These are phyloP conservation scores for Neofusicoccum cordaticola DNA, from an alignment of 2,329 filamentous ascomycete species.

Conservation along the genomic window DNA sequence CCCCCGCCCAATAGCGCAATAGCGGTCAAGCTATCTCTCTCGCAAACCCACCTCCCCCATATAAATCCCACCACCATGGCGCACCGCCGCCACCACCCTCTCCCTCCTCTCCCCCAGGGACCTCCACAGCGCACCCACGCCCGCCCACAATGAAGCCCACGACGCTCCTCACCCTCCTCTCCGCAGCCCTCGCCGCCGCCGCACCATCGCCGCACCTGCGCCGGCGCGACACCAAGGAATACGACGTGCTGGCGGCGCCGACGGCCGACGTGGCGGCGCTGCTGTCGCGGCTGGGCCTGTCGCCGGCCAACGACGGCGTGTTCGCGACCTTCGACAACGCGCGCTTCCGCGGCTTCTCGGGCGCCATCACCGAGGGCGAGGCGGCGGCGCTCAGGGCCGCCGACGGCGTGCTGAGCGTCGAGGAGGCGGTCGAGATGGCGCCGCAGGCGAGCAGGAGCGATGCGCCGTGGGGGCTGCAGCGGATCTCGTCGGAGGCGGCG, in stretches of 20 bases:
- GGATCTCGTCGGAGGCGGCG: slow-evolving; percentile 34
- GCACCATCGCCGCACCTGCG: background rate
- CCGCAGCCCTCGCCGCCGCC: background rate
- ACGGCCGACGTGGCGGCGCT: background rate
- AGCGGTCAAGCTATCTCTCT: background rate
- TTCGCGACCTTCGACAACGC: slow-evolving; percentile 5
- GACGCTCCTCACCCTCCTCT: background rate
- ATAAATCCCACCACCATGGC: background rate
- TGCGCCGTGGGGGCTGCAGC: slow-evolving; percentile 42
- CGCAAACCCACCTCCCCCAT: background rate
- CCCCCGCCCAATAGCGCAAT: background rate
- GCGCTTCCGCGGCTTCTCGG: slow-evolving; percentile 14
- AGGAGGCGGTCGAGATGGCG: background rate
- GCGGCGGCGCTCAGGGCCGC: background rate
- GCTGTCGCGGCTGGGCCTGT: background rate
- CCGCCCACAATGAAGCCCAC: background rate
- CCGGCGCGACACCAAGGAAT: background rate
- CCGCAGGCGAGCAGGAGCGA: slow-evolving; percentile 34
- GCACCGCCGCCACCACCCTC: too few species aligned
- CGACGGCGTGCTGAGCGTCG: background rate
- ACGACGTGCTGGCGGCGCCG: background rate
- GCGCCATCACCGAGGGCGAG: slow-evolving; percentile 1
- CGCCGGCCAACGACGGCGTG: background rate
- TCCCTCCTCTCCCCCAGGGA: background rate
- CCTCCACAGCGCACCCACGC: too few species aligned